These are phyloP conservation scores for Beauveria caledonica DNA, from an alignment of 2,329 filamentous ascomycete genomes.

Conservation along the genomic window DNA sequence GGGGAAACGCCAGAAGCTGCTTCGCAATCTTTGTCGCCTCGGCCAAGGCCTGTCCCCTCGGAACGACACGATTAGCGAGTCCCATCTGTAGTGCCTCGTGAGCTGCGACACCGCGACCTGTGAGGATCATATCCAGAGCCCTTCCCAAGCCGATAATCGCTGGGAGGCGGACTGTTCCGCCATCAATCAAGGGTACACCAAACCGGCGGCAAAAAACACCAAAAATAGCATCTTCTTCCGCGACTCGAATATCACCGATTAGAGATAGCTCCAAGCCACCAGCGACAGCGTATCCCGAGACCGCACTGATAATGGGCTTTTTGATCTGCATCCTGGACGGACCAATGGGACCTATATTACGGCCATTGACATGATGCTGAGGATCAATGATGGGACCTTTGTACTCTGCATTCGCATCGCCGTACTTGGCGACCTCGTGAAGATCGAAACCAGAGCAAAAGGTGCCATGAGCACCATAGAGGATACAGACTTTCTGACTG, in stretches of 20 bases:
- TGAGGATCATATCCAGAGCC: constrained; percentile 49
- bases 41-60: constrained; percentile 37
- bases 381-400: constrained; percentile 5
- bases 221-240: constrained; percentile 43
- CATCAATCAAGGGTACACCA: constrained; percentile 24
- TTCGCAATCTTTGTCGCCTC: constrained; percentile 40
- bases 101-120: constrained; percentile 38
- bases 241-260: constrained; percentile 43
- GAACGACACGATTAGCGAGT: constrained; percentile 43
- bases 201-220: constrained; percentile 46
- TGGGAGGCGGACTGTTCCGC: constrained; percentile 29
- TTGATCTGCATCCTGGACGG: constrained; percentile 39
- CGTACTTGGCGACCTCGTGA: constrained; percentile 29
- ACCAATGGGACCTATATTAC: constrained; percentile 37
- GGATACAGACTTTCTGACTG: constrained; percentile 42
- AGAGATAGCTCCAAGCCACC: constrained; percentile 44
- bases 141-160: constrained; percentile 42
- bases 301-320: constrained; percentile 44
- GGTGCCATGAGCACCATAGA: constrained; percentile 35
- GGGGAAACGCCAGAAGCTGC: constrained; percentile 39
- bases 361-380: constrained; percentile 12
- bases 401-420: not conserved
- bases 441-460: constrained; percentile 49
- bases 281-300: constrained; percentile 45
- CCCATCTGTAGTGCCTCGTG: constrained; percentile 43